Conservation (phyloP, 73 alveolate species). For the Blepharisma japonicum region DNA sequence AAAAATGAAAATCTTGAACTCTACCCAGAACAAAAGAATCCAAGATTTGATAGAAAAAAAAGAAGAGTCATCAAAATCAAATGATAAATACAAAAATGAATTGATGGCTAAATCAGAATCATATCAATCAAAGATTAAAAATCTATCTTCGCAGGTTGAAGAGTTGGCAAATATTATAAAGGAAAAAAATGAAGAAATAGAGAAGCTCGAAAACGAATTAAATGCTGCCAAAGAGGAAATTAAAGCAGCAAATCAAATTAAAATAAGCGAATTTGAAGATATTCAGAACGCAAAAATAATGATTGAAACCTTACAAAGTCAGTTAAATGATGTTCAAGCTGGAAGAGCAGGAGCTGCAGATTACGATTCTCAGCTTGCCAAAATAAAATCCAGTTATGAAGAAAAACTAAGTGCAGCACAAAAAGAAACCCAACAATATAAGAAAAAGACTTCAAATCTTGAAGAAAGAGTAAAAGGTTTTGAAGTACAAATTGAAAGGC, state of each 20-base stretch:
- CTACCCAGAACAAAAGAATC: conserved; percentile 3
- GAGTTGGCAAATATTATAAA: background rate
- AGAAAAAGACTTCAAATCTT: background rate
- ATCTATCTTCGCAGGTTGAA: background rate
- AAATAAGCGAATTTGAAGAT: background rate
- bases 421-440: background rate
- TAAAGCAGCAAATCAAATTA: background rate
- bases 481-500: background rate
- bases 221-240: background rate
- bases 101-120: background rate
- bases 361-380: conserved; percentile 6
- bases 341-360: conserved; percentile 4
- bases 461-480: conserved; percentile 1
- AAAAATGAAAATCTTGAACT: background rate
- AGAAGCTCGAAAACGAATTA: background rate
- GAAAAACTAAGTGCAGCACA: background rate
- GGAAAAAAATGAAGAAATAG: background rate
- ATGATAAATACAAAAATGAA: background rate
- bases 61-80: background rate
- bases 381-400: background rate
- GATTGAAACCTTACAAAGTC: background rate
- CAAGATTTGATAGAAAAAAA: background rate
- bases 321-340: background rate
- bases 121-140: background rate
- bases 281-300: background rate